phyloP scores from a whole-genome alignment of 2,329 filamentous ascomycete species.

The Emmonsia crescens region DNA sequence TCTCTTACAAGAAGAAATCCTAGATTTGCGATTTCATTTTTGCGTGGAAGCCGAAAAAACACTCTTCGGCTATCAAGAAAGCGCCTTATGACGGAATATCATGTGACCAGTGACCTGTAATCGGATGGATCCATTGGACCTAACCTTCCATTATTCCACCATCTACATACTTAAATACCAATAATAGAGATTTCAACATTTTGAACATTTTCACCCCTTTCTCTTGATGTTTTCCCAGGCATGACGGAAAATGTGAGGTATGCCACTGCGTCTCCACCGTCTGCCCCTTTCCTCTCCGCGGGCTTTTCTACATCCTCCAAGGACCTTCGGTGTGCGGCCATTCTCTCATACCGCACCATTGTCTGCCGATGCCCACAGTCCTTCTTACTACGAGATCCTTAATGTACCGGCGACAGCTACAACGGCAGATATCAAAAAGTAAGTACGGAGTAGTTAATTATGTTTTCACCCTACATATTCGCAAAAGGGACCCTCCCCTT shows the following conservation, averaged over 20 bases:
- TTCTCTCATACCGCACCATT: constrained; percentile 38
- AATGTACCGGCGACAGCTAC: constrained; percentile 60
- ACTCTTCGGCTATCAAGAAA: neutral
- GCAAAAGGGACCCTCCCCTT: no score
- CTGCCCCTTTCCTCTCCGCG: constrained; percentile 11
- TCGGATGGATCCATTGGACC: neutral
- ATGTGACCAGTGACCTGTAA: neutral
- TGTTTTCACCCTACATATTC: neutral
- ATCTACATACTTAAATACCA: neutral
- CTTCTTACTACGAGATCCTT: constrained; percentile 74
- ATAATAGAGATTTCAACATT: neutral
- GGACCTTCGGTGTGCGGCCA: constrained; percentile 9
- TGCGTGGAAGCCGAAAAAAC: neutral
- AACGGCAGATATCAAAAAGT: constrained; percentile 75
- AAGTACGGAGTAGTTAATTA: constrained; percentile 6
- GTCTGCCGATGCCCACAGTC: constrained; percentile 22
- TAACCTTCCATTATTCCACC: neutral
- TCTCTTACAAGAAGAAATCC: neutral
- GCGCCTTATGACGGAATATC: neutral
- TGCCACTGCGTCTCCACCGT: constrained; percentile 41
- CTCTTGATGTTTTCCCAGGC: neutral
- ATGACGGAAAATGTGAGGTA: constrained; percentile 43
- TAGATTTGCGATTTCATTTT: neutral
- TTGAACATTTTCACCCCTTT: neutral
- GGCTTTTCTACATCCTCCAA: constrained; percentile 6